Percentiles rank a stretch among this genome's conserved stretches.
phyloP scores from a whole-genome alignment of 805 yeast genomes.

The Pichia gijzeniarum region DNA sequence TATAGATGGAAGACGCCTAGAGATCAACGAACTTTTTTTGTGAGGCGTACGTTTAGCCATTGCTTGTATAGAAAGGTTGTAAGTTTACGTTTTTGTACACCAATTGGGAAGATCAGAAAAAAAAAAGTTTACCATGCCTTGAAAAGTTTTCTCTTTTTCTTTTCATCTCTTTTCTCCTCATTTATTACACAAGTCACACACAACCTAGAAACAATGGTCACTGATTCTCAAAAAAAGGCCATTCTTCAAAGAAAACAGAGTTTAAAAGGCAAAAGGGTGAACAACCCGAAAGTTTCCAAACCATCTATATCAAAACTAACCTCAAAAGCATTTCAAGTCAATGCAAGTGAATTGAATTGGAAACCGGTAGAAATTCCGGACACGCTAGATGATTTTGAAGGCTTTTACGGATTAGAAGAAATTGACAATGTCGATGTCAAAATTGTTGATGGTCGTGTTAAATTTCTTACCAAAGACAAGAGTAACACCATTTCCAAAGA shows the following conservation, averaged over 20 bases:
- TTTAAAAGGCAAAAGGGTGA: neutral
- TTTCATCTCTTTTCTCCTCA: neutral
- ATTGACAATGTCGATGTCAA: slow-evolving; percentile 88
- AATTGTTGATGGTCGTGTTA: slow-evolving; percentile 59
- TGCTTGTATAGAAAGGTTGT: neutral
- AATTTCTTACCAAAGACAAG: slow-evolving; percentile 43
- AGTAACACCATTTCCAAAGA: slow-evolving; percentile 14
- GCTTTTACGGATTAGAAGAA: slow-evolving; percentile 89
- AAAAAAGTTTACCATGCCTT: slow-evolving; percentile 1
- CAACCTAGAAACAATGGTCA: neutral
- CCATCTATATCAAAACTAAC: neutral
- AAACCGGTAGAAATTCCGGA: slow-evolving; percentile 77
- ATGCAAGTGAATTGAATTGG: slow-evolving; percentile 59
- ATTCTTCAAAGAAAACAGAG: slow-evolving; percentile 3
- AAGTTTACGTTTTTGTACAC: neutral
- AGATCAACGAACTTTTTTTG: slow-evolving; percentile 20
- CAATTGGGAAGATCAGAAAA: neutral
- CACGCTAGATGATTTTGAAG: slow-evolving; percentile 79
- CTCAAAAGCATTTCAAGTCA: slow-evolving; percentile 11
- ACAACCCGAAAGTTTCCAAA: neutral
- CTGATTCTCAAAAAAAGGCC: slow-evolving; percentile 14
- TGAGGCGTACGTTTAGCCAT: slow-evolving; percentile 12
- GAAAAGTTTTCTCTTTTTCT: slow-evolving; percentile 4
- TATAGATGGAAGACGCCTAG: slow-evolving; percentile 3
- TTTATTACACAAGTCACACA: neutral